A percentile compares a stretch with the other conserved stretches of the same genome.
These are phyloP conservation scores for Saccharomyces pastorianus DNA, from an alignment of 1,139 yeast species.

Conservation along the genomic window DNA sequence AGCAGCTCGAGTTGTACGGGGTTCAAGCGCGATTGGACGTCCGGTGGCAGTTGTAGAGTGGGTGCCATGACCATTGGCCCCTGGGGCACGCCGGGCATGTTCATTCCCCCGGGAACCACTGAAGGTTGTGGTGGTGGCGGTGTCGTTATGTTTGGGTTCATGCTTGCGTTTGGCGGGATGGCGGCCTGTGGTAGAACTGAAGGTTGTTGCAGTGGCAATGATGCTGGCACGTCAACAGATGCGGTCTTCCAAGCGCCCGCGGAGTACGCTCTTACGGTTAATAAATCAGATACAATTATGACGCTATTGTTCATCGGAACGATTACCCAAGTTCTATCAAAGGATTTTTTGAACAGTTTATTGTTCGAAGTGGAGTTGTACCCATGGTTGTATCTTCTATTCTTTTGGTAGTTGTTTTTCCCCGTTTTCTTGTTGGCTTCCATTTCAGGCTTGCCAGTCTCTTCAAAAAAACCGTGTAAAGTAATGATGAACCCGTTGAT, in stretches of 20 bases:
- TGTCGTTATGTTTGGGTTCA: slow-evolving; percentile 10
- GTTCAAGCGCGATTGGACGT: slow-evolving; percentile 44
- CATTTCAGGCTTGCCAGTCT: slow-evolving; percentile 46
- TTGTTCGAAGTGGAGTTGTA: slow-evolving; percentile 29
- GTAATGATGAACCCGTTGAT: slow-evolving; percentile 69
- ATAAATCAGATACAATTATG: slow-evolving; percentile 77
- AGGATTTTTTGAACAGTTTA: slow-evolving; percentile 58
- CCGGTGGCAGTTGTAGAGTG: slow-evolving; percentile 36
- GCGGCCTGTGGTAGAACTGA: not conserved
- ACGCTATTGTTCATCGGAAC: slow-evolving; percentile 65
- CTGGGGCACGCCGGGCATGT: slow-evolving; percentile 8
- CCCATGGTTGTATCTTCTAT: slow-evolving; percentile 32
- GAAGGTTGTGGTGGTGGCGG: slow-evolving; percentile 9
- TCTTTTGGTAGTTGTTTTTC: slow-evolving; percentile 29
- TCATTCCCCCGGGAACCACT: slow-evolving; percentile 1
- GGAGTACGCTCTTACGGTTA: slow-evolving; percentile 57
- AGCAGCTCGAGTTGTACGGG: slow-evolving; percentile 60
- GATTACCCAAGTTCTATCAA: slow-evolving; percentile 78
- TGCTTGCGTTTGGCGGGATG: not conserved
- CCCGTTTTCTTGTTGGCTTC: slow-evolving; percentile 20
- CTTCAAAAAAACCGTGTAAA: slow-evolving; percentile 80
- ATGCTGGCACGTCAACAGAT: not conserved
- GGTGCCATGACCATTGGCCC: slow-evolving; percentile 18
- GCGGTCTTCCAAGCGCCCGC: slow-evolving; percentile 50
- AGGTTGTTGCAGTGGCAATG: not conserved